Percentiles rank a stretch among this genome's conserved stretches.
phyloP scores from a whole-genome alignment of 1,139 yeast genomes.

The Pichia sp. region DNA sequence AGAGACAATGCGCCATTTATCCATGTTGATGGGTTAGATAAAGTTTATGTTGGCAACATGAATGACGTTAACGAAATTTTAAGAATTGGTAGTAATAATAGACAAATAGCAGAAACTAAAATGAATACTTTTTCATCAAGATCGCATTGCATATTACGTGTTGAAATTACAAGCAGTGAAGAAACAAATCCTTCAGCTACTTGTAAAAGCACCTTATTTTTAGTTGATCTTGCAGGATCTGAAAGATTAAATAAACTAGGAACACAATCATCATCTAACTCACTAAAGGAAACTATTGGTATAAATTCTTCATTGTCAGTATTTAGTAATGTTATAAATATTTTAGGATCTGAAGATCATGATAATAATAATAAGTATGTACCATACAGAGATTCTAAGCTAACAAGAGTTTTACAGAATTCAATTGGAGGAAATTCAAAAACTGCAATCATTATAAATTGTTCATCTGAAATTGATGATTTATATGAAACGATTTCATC shows the following conservation, averaged over 20 bases:
- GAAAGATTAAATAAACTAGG: constrained; percentile 84
- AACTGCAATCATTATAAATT: constrained; percentile 71
- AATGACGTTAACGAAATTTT: constrained; percentile 55
- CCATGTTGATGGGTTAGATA: constrained; percentile 62
- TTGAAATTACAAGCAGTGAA: constrained; percentile 40
- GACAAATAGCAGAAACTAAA: constrained; percentile 58
- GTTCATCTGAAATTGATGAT: constrained; percentile 62
- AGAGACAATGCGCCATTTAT: constrained; percentile 39
- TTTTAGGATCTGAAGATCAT: constrained; percentile 40
- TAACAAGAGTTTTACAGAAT: constrained; percentile 78
- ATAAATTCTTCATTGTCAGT: constrained; percentile 75
- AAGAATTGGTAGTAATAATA: constrained; percentile 46
- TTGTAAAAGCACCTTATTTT: constrained; percentile 61
- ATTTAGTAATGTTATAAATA: constrained; percentile 74
- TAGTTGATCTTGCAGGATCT: constrained; percentile 86
- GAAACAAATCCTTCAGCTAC: constrained; percentile 33
- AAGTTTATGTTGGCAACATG: constrained; percentile 51
- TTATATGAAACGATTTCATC: constrained; percentile 71
- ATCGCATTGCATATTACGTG: constrained; percentile 73
- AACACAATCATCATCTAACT: constrained; percentile 52
- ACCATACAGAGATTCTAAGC: constrained; percentile 78
- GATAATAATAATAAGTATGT: constrained; percentile 46
- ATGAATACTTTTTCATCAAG: constrained; percentile 77
- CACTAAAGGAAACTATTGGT: constrained; percentile 77
- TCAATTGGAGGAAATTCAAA: constrained; percentile 84